A percentile compares a stretch with the other conserved stretches of the same genome.
Evolutionary conservation across 1,284 basidiomycete genomes (phyloP).

Genomic region (Cerioporus squamosus): DNA sequence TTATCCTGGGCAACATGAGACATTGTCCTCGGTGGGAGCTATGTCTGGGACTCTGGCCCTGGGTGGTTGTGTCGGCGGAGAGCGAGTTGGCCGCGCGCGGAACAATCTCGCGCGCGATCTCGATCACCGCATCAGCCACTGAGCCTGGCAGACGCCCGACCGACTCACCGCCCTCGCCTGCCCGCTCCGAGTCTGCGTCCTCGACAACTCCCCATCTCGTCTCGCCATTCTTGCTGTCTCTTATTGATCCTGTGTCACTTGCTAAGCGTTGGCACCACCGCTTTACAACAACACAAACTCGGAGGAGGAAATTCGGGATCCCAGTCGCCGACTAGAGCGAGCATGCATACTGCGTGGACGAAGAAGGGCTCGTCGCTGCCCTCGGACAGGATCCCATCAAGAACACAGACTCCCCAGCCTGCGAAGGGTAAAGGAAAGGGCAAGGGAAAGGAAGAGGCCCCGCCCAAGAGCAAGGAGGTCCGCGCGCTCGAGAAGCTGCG

Average conservation of each 20-base stretch:
- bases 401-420: slow-evolving; percentile 14
- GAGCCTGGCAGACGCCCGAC: too few species aligned
- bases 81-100: neutral
- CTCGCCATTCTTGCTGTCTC: neutral
- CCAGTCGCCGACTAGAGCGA: neutral
- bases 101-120: slow-evolving; percentile 5
- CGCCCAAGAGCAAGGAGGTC: slow-evolving; percentile 35
- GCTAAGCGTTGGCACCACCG: too few species aligned
- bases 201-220: neutral
- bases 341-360: slow-evolving; percentile 32
- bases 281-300: neutral
- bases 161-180: slow-evolving; percentile 1
- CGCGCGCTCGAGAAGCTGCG: slow-evolving; percentile 34
- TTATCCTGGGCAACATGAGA: too few species aligned
- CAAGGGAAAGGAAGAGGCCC: slow-evolving; percentile 24
- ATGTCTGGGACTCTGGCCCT: too few species aligned
- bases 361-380: slow-evolving; percentile 28
- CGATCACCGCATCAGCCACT: slow-evolving; percentile 2
- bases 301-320: neutral
- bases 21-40: too few species aligned
- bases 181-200: neutral
- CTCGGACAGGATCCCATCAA: slow-evolving; percentile 33
- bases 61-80: too few species aligned
- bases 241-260: neutral
- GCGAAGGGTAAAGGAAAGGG: slow-evolving; percentile 25